Evolutionary conservation across 768 basidiomycete species (phyloP).

Genomic region (Boletus eberwhitei): DNA sequence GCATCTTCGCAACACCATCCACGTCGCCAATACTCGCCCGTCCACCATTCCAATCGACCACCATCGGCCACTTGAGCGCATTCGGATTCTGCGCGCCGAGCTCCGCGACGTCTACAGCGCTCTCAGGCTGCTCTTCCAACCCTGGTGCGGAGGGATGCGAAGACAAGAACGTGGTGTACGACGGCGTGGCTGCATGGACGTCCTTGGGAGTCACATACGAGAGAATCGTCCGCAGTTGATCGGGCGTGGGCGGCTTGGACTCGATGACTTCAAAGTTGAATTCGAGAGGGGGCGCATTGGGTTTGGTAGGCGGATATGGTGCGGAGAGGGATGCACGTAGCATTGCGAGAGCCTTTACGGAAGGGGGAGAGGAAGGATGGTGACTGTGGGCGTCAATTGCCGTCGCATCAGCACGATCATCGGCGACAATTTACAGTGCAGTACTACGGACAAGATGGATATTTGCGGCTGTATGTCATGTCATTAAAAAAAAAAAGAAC

Average conservation of each 20-base stretch:
- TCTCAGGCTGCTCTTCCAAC: conserved; percentile 38
- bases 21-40: conserved; percentile 62
- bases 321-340: conserved; percentile 55
- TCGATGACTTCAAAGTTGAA: conserved; percentile 76
- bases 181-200: conserved; percentile 30
- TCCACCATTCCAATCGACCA: conserved; percentile 74
- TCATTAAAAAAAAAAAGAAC: too few relatives aligned
- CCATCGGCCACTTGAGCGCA: conserved; percentile 73
- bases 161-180: conserved; percentile 48
- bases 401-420: conserved; percentile 1
- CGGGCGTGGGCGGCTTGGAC: conserved; percentile 55
- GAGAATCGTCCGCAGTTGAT: conserved; percentile 66
- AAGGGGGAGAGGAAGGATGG: conserved; percentile 60
- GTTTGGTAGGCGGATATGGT: conserved; percentile 56
- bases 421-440: conserved; percentile 1
- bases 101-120: conserved; percentile 42
- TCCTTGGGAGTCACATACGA: conserved; percentile 44
- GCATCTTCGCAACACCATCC: conserved; percentile 62
- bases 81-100: conserved; percentile 55
- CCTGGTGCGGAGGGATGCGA: conserved; percentile 51
- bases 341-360: conserved; percentile 55
- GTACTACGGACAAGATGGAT: conserved; percentile 56
- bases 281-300: conserved; percentile 48
- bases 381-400: conserved; percentile 48
- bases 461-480: conserved; percentile 46